Evolutionary conservation across 305 asterid species (phyloP), one percentile per base, ranked within the genome.

Genomic region (Andrographis paniculata): DNA sequence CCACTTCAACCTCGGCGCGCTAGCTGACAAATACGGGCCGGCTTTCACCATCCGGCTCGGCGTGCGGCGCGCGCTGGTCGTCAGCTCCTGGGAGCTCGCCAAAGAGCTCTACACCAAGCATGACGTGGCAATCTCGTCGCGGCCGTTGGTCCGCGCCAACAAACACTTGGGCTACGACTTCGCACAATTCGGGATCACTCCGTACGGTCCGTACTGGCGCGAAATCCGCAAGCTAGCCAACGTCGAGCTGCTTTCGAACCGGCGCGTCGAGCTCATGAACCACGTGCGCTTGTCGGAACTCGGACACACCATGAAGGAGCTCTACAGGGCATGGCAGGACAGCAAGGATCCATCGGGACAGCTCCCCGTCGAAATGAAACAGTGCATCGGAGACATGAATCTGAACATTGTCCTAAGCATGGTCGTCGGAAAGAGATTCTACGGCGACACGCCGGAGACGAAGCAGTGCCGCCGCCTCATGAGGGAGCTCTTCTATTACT

Each of bases 41-140:
- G 33, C 65, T 8, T 73, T 64, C 66, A 64, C 65, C 42, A 59
- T 73, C 18, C 59, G 59, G 0, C 45, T 65, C 15, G 80, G 80
- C 17, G 27, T 50, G 14, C 59, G 31, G 10, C 66, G 59, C 6
- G 71, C 56, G 17, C 14, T 73, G 23, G 48, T 73, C 16, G 61
- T 74, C 6, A 69, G 64, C 58, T 50, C 50, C 21, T 42, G 22
- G 18, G 70, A 58, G n/a, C 15, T 65, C 0, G 73, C 66, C 2
- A 67, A 61, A 9, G 75, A 74, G 18, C 13, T 72, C 1, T 74
- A 52, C 68, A 66, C 81, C 6, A 52, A 52, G 9, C 22, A 37
- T 31, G 75, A 74, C 33, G 46, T 9, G 1, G 47, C 10, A 5
- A 44, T 63, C 12, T 63, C 78, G 1, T 50, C 66, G n/a, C 74